phyloP scores from a whole-genome alignment of 495 filamentous ascomycete genomes.

The Podospora tetraspora region DNA sequence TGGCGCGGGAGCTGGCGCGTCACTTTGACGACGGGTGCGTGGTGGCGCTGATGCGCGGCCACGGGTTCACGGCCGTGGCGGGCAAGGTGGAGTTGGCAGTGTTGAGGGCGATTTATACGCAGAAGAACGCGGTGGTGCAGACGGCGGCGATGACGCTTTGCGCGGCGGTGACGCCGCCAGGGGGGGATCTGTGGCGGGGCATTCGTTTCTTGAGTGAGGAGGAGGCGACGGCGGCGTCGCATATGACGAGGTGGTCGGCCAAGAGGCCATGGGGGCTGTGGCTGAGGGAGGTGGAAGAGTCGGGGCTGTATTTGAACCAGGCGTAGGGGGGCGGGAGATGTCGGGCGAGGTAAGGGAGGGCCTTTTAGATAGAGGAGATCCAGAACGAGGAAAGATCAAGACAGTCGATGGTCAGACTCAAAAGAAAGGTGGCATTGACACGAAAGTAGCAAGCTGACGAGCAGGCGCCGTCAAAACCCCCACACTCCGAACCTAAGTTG shows the following conservation, averaged over 20 bases:
- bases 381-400: neutral
- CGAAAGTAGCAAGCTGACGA: neutral
- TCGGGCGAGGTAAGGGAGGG: neutral
- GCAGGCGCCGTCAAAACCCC: neutral
- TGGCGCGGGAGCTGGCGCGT: constrained; percentile 31
- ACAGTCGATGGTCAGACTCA: neutral
- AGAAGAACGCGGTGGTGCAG: constrained; percentile 41
- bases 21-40: constrained; percentile 23
- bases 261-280: constrained; percentile 40
- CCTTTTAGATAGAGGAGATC: neutral
- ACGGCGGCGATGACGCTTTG: constrained; percentile 25
- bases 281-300: constrained; percentile 36
- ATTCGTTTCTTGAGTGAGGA: constrained; percentile 26
- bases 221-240: constrained; percentile 20
- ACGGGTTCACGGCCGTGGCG: constrained; percentile 44
- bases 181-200: neutral
- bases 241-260: constrained; percentile 23
- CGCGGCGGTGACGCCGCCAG: constrained; percentile 11
- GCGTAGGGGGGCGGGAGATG: neutral
- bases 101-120: constrained; percentile 42
- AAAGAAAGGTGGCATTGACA: neutral
- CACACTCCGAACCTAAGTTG: neutral
- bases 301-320: constrained; percentile 29
- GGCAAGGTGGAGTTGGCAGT: constrained; percentile 37
- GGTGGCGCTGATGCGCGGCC: constrained; percentile 45